Conservation (phyloP, 441 rosid genomes). For the Sinapis alba region DNA sequence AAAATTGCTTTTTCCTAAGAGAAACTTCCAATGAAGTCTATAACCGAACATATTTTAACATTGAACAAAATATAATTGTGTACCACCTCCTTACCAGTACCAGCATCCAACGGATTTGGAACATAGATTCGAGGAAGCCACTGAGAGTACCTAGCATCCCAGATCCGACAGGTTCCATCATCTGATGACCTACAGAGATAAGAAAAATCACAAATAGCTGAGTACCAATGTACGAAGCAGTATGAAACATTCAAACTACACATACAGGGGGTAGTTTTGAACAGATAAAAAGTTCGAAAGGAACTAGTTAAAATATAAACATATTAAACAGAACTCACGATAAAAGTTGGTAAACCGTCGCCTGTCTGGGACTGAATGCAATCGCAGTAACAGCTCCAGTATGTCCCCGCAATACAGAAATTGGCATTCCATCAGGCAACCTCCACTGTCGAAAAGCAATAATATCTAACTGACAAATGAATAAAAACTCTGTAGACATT, state of each 20-base stretch:
- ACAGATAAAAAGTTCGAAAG: slow-evolving; percentile 6
- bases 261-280: slow-evolving; percentile 28
- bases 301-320: slow-evolving; percentile 23
- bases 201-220: slow-evolving; percentile 19
- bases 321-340: slow-evolving; percentile 58
- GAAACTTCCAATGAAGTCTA: slow-evolving; percentile 34
- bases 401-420: slow-evolving; percentile 81
- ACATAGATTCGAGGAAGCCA: slow-evolving; percentile 59
- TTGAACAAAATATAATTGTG: slow-evolving; percentile 12
- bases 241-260: slow-evolving; percentile 20
- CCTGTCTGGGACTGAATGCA: slow-evolving; percentile 86
- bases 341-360: slow-evolving; percentile 67
- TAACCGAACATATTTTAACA: slow-evolving; percentile 4
- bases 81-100: slow-evolving; percentile 51
- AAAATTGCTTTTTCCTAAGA: slow-evolving; percentile 66
- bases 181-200: slow-evolving; percentile 71
- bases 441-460: slow-evolving; percentile 66
- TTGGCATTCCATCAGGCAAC: slow-evolving; percentile 80
- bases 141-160: slow-evolving; percentile 83
- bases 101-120: slow-evolving; percentile 64
- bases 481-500: slow-evolving; percentile 8
- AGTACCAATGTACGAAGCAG: slow-evolving; percentile 26
- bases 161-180: slow-evolving; percentile 87
- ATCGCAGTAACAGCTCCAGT: slow-evolving; percentile 85
- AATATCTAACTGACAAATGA: slow-evolving; percentile 31